Evolutionary conservation across 805 yeast species (phyloP), one percentile per base, ranked within the genome.

Genomic region (Lipomyces spencermartinsiae): DNA sequence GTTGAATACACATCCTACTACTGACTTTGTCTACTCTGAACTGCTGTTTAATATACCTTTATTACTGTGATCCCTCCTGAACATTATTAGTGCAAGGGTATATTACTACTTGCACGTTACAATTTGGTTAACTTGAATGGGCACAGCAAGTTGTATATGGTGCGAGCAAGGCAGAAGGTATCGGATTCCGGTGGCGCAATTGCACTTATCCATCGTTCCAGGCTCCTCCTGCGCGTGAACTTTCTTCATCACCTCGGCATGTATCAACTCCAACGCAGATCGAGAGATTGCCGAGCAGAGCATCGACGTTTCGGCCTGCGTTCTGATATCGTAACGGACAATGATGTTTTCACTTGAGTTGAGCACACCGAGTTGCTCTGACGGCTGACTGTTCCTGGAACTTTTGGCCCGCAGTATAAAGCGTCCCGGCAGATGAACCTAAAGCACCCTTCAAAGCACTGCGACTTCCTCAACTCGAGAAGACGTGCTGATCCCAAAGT

Each of bases 171-270:
- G 46, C 46, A 39, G 12, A 39, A 39, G 46, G 12, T 39, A 39
- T 14, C 46, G 46, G 14, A 39, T 39, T n/a, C n/a, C 14, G 14
- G 46, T 39, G n/a, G n/a, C n/a, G n/a, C n/a, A n/a, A n/a, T 39
- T 12, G 46, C 46, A 39, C n/a, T 12, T 39, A 9, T 39, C n/a
- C 46, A 39, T 39, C 46, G 46, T 39, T 7, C 46, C 46, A 7
- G 46, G n/a, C 46, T 39, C 46, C n/a, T 6, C 46, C n/a, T 39
- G 46, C 14, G n/a, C n/a, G 31, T 51, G 55, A 19, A 19, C 25
- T 25, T 51, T 51, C 55, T 51, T 51, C 55, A 51, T 25, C 22
- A 51, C 55, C 12, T 51, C 55, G 25, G 55, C 55, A 51, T 51
- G 14, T 7, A 51, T 9, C 55, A 51, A 22, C 9, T 51, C 55